A percentile compares a stretch with the other conserved stretches of the same genome.
Conservation (phyloP, 306 rosid species). For the Vicia faba region DNA sequence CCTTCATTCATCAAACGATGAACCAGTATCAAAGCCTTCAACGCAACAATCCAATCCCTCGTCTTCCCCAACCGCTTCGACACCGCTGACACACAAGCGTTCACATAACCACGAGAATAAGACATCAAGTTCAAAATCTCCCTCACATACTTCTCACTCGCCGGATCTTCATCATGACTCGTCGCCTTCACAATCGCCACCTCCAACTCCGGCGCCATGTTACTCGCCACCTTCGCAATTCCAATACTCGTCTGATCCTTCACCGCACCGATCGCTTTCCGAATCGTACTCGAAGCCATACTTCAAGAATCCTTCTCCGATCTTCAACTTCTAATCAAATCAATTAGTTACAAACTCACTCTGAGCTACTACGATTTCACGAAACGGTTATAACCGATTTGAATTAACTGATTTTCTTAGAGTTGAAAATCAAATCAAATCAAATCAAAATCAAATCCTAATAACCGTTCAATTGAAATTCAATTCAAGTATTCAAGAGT, state of each 20-base stretch:
- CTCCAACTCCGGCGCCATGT: conserved; percentile 94
- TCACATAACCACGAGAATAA: conserved; percentile 77
- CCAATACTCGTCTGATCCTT: conserved; percentile 99
- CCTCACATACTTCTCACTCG: conserved; percentile 78
- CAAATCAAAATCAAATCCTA: conserved; percentile 11
- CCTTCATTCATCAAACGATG: conserved; percentile 86
- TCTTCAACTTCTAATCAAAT: not conserved
- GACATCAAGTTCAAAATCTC: conserved; percentile 77
- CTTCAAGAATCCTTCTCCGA: not conserved
- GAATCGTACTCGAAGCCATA: conserved; percentile 90
- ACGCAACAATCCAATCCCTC: conserved; percentile 96
- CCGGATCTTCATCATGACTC: conserved; percentile 92
- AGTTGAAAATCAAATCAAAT: conserved; percentile 3
- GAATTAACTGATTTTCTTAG: conserved; percentile 19
- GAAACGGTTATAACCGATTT: not conserved
- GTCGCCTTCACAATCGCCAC: conserved; percentile 96
- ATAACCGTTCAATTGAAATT: conserved; percentile 15
- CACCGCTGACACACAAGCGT: conserved; percentile 71
- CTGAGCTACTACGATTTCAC: not conserved
- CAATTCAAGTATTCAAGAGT: not conserved
- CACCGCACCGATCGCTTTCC: conserved; percentile 95
- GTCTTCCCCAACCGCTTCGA: conserved; percentile 92
- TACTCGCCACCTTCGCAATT: conserved; percentile 90
- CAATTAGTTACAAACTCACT: not conserved
- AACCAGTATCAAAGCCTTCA: conserved; percentile 72